Evolutionary conservation across 305 asterid genomes (phyloP).

Genomic region (Coffea humblotiana): DNA sequence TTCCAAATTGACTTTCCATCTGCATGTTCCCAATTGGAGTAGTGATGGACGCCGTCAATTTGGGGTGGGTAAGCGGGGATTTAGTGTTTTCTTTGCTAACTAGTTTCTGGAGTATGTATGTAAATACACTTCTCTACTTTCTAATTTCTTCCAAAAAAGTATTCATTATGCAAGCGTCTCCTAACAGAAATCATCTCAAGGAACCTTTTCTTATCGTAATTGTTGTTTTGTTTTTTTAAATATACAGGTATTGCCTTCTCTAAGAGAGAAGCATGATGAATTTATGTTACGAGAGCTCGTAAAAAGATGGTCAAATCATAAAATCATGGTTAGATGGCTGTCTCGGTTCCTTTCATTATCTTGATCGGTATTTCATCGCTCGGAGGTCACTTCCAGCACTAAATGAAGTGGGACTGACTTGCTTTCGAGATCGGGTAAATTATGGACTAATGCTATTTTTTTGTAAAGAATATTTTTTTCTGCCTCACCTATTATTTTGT

Average conservation of each 20-base stretch:
- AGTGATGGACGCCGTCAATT: not conserved
- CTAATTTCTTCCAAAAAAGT: not conserved
- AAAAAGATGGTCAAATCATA: slow-evolving; percentile 47
- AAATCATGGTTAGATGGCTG: slow-evolving; percentile 51
- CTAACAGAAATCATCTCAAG: not conserved
- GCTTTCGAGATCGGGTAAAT: slow-evolving; percentile 26
- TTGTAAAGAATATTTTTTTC: not conserved
- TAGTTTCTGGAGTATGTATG: not conserved
- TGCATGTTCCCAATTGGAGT: not conserved
- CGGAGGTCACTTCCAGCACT: slow-evolving; percentile 41
- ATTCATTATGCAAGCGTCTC: not conserved
- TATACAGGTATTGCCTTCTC: slow-evolving; percentile 43
- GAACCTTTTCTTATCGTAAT: not conserved
- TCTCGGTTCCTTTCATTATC: slow-evolving; percentile 46
- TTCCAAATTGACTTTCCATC: not conserved
- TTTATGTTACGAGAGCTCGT: slow-evolving; percentile 52
- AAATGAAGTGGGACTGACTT: slow-evolving; percentile 28
- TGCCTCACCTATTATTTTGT: not conserved
- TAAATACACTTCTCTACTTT: not conserved
- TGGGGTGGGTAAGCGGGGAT: not conserved
- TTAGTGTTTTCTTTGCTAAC: no score
- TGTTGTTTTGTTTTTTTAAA: not conserved
- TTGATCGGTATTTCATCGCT: slow-evolving; percentile 47
- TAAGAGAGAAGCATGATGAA: slow-evolving; percentile 47
- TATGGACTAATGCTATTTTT: slow-evolving; percentile 1